Conservation (phyloP, 371 early-diverging fungal species). For the Mortierella sp. region DNA sequence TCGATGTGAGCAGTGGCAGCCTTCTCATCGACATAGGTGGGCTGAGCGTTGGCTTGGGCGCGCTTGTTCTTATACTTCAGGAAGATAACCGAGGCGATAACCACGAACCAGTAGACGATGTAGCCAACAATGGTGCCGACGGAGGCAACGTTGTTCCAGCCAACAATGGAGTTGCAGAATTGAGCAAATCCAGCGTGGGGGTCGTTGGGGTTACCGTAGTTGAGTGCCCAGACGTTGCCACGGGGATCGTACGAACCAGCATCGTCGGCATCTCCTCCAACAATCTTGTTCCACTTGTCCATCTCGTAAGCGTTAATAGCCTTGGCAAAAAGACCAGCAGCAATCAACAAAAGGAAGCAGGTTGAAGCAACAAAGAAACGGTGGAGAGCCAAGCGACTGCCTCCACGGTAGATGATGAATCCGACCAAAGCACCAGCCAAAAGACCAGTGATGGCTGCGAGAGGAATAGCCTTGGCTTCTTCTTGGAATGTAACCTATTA, state of each 20-base stretch:
- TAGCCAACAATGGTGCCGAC: slow-evolving; percentile 77
- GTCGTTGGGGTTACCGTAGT: slow-evolving; percentile 65
- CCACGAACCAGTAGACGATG: slow-evolving; percentile 78
- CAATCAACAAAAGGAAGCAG: slow-evolving; percentile 79
- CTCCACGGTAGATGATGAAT: slow-evolving; percentile 77
- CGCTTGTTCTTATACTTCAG: slow-evolving; percentile 61
- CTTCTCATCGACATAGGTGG: slow-evolving; percentile 34
- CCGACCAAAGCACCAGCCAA: slow-evolving; percentile 78
- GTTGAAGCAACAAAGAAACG: slow-evolving; percentile 84
- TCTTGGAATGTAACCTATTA: slow-evolving; percentile 72
- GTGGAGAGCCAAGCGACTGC: slow-evolving; percentile 74
- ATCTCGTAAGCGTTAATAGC: slow-evolving; percentile 59
- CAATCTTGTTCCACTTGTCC: slow-evolving; percentile 64
- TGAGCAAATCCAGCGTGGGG: slow-evolving; percentile 71
- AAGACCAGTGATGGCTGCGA: slow-evolving; percentile 81
- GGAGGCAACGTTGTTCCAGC: slow-evolving; percentile 84
- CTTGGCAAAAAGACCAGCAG: slow-evolving; percentile 79
- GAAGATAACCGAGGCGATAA: slow-evolving; percentile 64
- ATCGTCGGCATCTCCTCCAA: slow-evolving; percentile 67
- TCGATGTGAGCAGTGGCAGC: slow-evolving; percentile 16
- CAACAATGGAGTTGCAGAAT: slow-evolving; percentile 80
- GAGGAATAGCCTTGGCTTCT: slow-evolving; percentile 79
- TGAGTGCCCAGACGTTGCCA: slow-evolving; percentile 62
- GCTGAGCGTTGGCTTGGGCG: slow-evolving; percentile 20
- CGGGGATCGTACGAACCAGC: slow-evolving; percentile 62